Evolutionary conservation across 192 early-diverging fungal genomes (phyloP).

Genomic region (Umbelopsis vinacea): DNA sequence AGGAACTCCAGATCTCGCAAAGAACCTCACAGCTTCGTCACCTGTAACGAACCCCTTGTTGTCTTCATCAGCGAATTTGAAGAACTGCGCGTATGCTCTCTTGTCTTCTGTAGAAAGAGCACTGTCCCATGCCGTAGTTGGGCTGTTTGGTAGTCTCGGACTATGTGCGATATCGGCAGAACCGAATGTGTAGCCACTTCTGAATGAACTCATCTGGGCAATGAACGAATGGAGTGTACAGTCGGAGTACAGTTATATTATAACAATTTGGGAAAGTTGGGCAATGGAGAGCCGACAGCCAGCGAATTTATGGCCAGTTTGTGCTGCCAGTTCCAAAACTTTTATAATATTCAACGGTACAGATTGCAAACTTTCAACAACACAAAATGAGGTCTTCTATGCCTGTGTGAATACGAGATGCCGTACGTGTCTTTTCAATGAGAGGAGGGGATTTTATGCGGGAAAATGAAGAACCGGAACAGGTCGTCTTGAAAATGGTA

Average conservation of each 20-base stretch:
- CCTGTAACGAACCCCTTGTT: conserved; percentile 71
- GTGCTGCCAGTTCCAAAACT: not conserved
- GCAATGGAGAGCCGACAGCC: not conserved
- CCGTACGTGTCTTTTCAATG: not conserved
- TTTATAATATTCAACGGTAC: not conserved
- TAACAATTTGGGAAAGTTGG: not conserved
- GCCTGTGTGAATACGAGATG: not conserved
- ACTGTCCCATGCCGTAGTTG: conserved; percentile 30
- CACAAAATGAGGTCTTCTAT: not conserved
- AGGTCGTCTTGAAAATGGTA: not conserved
- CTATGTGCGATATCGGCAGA: conserved; percentile 4
- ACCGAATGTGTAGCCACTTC: not conserved
- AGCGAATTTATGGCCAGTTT: not conserved
- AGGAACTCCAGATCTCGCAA: conserved; percentile 72
- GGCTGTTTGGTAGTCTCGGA: not conserved
- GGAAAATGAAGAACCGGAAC: not conserved
- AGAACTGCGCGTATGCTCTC: conserved; percentile 62
- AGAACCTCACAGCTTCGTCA: conserved; percentile 71
- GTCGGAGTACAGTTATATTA: conserved; percentile 3
- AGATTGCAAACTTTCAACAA: not conserved
- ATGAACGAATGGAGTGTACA: not conserved
- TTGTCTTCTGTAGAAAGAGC: conserved; percentile 64
- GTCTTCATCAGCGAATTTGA: conserved; percentile 61
- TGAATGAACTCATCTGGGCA: conserved; percentile 20
- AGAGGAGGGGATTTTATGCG: not conserved